phyloP scores from a whole-genome alignment of 768 basidiomycete genomes.

The Royoungia palumana region DNA sequence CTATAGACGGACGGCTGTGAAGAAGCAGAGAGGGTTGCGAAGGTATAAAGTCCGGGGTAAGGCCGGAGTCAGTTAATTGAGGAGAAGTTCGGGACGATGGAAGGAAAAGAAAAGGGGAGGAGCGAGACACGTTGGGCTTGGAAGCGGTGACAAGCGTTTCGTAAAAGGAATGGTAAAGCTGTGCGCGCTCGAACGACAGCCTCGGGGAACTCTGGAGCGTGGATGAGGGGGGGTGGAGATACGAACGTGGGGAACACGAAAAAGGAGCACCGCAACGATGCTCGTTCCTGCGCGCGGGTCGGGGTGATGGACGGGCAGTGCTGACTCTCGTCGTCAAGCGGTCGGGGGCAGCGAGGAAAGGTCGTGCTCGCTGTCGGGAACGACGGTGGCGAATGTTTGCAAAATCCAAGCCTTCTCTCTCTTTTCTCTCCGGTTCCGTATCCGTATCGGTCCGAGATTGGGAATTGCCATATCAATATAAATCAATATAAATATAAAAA shows the following conservation, averaged over 20 bases:
- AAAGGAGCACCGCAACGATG: slow-evolving; percentile 3
- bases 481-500: not conserved
- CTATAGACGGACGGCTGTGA: slow-evolving; percentile 22
- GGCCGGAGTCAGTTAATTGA: slow-evolving; percentile 25
- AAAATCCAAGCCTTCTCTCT: not conserved
- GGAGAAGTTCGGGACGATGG: slow-evolving; percentile 13
- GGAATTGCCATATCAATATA: not conserved
- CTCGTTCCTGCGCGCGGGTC: not conserved
- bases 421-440: slow-evolving; percentile 19
- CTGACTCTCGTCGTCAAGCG: too few species aligned
- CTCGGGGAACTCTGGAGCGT: slow-evolving; percentile 29
- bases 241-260: slow-evolving; percentile 26
- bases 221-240: slow-evolving; percentile 20
- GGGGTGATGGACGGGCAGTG: not conserved
- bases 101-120: slow-evolving; percentile 19
- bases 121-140: not conserved
- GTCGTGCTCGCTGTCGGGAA: not conserved
- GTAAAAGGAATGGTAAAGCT: slow-evolving; percentile 24
- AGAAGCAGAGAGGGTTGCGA: slow-evolving; percentile 14
- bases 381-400: not conserved
- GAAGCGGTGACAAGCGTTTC: slow-evolving; percentile 15
- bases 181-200: slow-evolving; percentile 16
- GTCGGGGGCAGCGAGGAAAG: not conserved
- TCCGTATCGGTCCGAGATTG: slow-evolving; percentile 27
- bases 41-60: slow-evolving; percentile 32